Conservation (phyloP, 495 filamentous ascomycete genomes). For the Tuber aestivum region DNA sequence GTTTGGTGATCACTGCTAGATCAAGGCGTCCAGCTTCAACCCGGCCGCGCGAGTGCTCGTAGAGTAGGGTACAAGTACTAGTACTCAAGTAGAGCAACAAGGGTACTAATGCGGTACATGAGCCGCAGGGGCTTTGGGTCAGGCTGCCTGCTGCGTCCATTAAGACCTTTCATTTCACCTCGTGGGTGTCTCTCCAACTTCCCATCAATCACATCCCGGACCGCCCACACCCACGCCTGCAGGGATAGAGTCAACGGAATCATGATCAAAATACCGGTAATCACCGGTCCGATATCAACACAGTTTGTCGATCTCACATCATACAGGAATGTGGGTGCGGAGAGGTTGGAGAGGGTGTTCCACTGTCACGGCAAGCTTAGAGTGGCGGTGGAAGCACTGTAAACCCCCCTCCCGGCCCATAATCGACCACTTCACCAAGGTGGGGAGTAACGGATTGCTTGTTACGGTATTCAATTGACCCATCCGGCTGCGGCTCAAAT, state of each 20-base stretch:
- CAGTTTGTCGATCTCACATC: neutral
- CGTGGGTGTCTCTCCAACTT: neutral
- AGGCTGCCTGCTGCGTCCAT: neutral
- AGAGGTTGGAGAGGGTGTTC: neutral
- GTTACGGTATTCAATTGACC: neutral
- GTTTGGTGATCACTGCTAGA: too few species aligned
- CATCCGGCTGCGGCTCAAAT: neutral
- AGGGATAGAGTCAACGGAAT: neutral
- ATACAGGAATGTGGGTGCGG: neutral
- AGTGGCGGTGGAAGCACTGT: neutral
- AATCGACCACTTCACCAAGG: neutral
- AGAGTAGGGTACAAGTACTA: too few species aligned
- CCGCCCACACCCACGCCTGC: neutral
- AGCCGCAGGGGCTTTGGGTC: neutral
- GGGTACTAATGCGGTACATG: too few species aligned
- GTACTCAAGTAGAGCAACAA: too few species aligned
- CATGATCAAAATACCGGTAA: neutral
- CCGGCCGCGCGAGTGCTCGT: too few species aligned
- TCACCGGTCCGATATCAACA: neutral
- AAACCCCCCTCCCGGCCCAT: neutral
- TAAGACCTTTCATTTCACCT: neutral
- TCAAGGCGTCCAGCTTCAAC: too few species aligned
- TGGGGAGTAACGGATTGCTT: neutral
- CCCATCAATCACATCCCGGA: neutral
- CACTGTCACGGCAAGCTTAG: neutral